Conservation (phyloP, 257 asterid species). For the Solanum virginianum region DNA sequence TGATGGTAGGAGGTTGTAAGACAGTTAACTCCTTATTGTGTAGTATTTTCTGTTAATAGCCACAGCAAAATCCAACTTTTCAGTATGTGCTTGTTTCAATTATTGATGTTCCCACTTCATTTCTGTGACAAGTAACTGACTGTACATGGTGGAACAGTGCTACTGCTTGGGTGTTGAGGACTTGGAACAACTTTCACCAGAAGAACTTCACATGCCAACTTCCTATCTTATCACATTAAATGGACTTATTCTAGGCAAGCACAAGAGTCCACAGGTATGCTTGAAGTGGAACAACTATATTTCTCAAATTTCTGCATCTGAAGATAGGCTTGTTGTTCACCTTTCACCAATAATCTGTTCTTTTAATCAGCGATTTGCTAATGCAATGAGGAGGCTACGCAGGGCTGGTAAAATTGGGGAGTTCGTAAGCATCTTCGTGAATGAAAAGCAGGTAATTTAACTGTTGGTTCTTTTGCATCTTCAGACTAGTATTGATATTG, state of each 20-base stretch:
- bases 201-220: constrained; percentile 83
- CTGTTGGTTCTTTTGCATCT: background rate
- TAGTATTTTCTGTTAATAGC: background rate
- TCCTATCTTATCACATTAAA: constrained; percentile 66
- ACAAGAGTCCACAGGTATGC: constrained; percentile 63
- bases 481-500: background rate
- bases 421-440: constrained; percentile 86
- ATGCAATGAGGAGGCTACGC: constrained; percentile 67
- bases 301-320: background rate
- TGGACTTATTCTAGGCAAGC: constrained; percentile 96
- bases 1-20: background rate
- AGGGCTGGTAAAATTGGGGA: constrained; percentile 87
- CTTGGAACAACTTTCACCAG: constrained; percentile 75
- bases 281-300: background rate
- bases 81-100: background rate
- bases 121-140: background rate
- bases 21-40: background rate
- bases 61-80: background rate
- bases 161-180: constrained; percentile 70
- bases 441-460: constrained; percentile 66
- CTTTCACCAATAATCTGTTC: background rate
- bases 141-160: constrained; percentile 34
- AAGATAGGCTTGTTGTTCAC: background rate
- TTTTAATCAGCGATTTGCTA: constrained; percentile 47
- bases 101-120: background rate